These are phyloP conservation scores for Sugiyamaella neomexicana DNA, from an alignment of 1,139 yeast genomes.

Conservation along the genomic window DNA sequence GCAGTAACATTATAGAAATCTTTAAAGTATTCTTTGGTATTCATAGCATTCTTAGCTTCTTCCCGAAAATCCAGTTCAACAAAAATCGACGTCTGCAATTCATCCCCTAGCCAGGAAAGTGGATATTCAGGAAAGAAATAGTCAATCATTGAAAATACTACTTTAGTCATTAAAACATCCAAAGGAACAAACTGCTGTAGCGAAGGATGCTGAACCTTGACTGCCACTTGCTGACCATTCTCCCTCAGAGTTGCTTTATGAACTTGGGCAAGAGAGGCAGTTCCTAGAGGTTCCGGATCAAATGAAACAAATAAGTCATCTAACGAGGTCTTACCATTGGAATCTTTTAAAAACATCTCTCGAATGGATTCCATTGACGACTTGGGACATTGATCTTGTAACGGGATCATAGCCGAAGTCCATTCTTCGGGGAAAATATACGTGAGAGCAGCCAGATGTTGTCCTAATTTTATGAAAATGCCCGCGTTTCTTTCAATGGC, in stretches of 20 bases:
- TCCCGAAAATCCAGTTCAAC: slow-evolving; percentile 85
- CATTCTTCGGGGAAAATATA: slow-evolving; percentile 89
- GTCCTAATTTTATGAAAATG: slow-evolving; percentile 89
- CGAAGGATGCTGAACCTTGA: slow-evolving; percentile 91
- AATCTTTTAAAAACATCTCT: slow-evolving; percentile 64
- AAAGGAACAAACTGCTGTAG: slow-evolving; percentile 85
- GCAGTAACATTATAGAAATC: slow-evolving; percentile 64
- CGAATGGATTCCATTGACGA: slow-evolving; percentile 70
- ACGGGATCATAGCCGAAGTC: slow-evolving; percentile 92
- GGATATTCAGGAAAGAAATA: slow-evolving; percentile 92
- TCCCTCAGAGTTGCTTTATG: slow-evolving; percentile 68
- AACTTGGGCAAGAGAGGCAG: slow-evolving; percentile 95
- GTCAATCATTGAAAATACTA: slow-evolving; percentile 73
- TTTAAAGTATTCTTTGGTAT: slow-evolving; percentile 66
- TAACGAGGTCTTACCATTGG: slow-evolving; percentile 51
- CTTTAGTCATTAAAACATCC: slow-evolving; percentile 74
- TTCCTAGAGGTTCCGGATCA: slow-evolving; percentile 79
- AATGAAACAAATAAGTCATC: slow-evolving; percentile 70
- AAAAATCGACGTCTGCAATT: slow-evolving; percentile 77
- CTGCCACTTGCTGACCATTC: slow-evolving; percentile 78
- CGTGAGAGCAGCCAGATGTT: slow-evolving; percentile 88
- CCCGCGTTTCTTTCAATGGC: slow-evolving; percentile 91
- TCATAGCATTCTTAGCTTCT: slow-evolving; percentile 79
- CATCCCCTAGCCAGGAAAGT: slow-evolving; percentile 90
- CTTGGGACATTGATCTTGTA: slow-evolving; percentile 88